Base-by-base conservation (phyloP, 129 eudicot species). In the Oenanthe sinensis region DNA sequence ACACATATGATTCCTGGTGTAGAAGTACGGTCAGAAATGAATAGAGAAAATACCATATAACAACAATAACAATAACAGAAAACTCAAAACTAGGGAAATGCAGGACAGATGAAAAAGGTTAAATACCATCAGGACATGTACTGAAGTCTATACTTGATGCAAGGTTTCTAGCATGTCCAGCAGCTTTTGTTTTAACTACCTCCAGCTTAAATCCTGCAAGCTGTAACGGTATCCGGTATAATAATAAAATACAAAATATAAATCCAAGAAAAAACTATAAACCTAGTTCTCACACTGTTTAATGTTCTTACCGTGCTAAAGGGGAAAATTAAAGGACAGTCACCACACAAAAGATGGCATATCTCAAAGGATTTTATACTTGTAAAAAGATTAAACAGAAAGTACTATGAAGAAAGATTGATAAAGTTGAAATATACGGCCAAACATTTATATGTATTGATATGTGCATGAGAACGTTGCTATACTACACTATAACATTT, bases 161-260 rank as follows among this genome's bases (percentile, higher is more conserved):
- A 68, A 95, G 93, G 46, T 88, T 89, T 81, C 90, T 90, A 74
- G 98, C 98, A 87, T 95, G 98, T 73, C 98, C 98, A 36, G 98
- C 98, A 83, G 94, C 89, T 69, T 88, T 90, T 78, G 98, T 95
- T 85, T 95, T 91, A 79, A 95, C 97, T 74, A 95, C 93, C 89
- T 93, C 97, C 81, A 93, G 84, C 87, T 88, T 86, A 83, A 93
- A 93, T 73, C 98, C 98, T 44, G 98, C 97, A 81, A 93, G 97
- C 98, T 93, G 93, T 43, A 40, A 75, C 20, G 75, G 42, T 24
- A 20, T 62, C 48, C 44, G 43, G 44, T 6, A 75, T 73, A 49
- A 54, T 10, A 75, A 77, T 12, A 77, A 6, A 72, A 77, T 46
- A 12, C 12, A 30, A 60, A 42, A 22, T 14, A 73, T 4, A 73